Percentiles rank a stretch among this genome's conserved stretches.
phyloP scores from a whole-genome alignment of 768 basidiomycete genomes.

The Boletus pseudo-olivaceus region DNA sequence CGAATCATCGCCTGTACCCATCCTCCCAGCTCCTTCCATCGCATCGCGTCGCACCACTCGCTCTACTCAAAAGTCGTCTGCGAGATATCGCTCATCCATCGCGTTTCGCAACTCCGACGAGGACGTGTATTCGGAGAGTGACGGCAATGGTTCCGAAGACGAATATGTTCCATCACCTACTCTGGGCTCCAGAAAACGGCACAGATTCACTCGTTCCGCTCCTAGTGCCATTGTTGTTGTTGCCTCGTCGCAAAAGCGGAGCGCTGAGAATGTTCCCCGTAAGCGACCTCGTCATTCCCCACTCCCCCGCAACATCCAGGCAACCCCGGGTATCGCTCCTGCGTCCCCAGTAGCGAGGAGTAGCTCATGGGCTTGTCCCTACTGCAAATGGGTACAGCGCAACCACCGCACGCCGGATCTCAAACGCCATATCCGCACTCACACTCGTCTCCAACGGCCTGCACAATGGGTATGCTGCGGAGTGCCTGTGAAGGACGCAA shows the following conservation, averaged over 20 bases:
- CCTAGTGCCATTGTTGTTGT: background rate
- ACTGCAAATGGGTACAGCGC: constrained; percentile 44
- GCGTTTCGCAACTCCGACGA: constrained; percentile 17
- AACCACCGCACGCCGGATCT: constrained; percentile 57
- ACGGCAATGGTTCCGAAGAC: constrained; percentile 40
- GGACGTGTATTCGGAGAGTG: constrained; percentile 36
- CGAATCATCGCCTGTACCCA: background rate
- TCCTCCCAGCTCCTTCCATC: background rate
- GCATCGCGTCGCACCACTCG: constrained; percentile 14
- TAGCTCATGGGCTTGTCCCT: constrained; percentile 43
- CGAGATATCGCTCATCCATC: background rate
- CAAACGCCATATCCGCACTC: constrained; percentile 55
- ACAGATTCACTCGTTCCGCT: constrained; percentile 14
- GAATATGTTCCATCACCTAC: constrained; percentile 43
- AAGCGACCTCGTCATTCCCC: constrained; percentile 35
- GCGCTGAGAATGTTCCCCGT: background rate
- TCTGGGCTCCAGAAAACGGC: constrained; percentile 34
- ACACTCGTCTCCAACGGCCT: constrained; percentile 36
- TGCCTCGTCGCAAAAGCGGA: constrained; percentile 7
- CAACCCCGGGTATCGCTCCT: constrained; percentile 19
- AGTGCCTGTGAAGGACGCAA: constrained; percentile 26
- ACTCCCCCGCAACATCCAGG: constrained; percentile 46
- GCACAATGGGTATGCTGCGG: constrained; percentile 40
- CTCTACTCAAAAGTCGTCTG: constrained; percentile 4
- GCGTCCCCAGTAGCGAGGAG: constrained; percentile 20